Percentiles rank a stretch among this genome's conserved stretches.
Conservation (phyloP, 257 asterid species). For the Mentha longifolia region DNA sequence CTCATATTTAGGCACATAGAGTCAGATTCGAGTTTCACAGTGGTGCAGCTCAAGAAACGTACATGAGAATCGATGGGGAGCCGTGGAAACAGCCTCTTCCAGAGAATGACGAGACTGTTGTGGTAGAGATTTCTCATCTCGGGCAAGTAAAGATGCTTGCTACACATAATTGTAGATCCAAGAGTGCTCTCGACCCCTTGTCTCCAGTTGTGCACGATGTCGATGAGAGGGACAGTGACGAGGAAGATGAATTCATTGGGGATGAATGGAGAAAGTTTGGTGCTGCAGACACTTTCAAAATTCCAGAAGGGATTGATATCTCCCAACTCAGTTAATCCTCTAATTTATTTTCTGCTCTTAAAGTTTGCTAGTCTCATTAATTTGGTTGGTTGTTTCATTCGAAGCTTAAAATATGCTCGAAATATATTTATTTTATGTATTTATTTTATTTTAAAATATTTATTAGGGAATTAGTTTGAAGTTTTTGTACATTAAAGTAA, state of each 20-base stretch:
- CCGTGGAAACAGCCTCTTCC: constrained; percentile 97
- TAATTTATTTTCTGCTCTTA: not conserved
- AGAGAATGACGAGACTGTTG: constrained; percentile 66
- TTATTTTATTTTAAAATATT: not conserved
- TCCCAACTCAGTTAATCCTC: constrained; percentile 60
- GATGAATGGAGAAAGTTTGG: constrained; percentile 85
- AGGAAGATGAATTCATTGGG: constrained; percentile 45
- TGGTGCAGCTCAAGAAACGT: constrained; percentile 71
- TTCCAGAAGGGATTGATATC: constrained; percentile 81
- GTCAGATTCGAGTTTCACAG: constrained; percentile 76
- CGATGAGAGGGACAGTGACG: constrained; percentile 60
- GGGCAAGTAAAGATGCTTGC: constrained; percentile 94
- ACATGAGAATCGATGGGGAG: constrained; percentile 90
- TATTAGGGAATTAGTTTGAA: constrained; percentile 3
- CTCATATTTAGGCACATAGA: constrained; percentile 57
- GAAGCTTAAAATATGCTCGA: not conserved
- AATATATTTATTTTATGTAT: no score
- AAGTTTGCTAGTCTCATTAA: not conserved
- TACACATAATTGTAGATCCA: constrained; percentile 58
- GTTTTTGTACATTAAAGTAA: constrained; percentile 6
- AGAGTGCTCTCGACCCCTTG: constrained; percentile 56
- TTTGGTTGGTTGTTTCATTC: not conserved
- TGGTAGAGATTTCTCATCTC: constrained; percentile 75
- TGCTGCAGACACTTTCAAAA: constrained; percentile 82
- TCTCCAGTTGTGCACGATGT: constrained; percentile 40